phyloP scores from a whole-genome alignment of 202 grass and related monocot genomes.

The Alloteropsis angusta region DNA sequence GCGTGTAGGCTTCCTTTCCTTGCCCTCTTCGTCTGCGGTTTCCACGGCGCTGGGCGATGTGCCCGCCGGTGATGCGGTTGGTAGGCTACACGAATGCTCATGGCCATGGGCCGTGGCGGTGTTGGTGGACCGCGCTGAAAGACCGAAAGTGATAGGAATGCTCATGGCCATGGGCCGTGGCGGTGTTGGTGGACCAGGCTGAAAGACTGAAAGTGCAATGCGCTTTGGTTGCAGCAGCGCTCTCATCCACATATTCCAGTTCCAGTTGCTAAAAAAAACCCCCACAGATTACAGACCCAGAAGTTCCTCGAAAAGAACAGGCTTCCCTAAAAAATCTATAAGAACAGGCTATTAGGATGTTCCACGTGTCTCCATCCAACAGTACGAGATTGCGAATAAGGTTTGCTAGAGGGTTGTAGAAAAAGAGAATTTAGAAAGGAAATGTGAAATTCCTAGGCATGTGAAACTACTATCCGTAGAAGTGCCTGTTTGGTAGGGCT shows the following conservation, averaged over 20 bases:
- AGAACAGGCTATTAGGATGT: too few species aligned
- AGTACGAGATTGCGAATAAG: too few species aligned
- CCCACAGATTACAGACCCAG: too few species aligned
- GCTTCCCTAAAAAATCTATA: too few species aligned
- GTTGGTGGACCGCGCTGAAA: background rate
- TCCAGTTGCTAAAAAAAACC: too few species aligned
- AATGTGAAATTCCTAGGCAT: background rate
- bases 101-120: background rate
- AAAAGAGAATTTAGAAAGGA: background rate
- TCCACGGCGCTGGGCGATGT: background rate
- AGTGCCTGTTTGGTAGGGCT: too few species aligned
- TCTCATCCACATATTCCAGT: too few species aligned
- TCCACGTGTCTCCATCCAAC: too few species aligned
- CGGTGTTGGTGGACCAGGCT: background rate
- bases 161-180: background rate
- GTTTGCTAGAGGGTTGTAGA: too few species aligned
- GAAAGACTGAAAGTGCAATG: background rate
- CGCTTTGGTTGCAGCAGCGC: too few species aligned
- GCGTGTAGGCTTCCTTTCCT: background rate
- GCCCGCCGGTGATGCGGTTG: background rate
- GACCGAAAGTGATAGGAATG: too few species aligned
- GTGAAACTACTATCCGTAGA: background rate
- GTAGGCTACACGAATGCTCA: background rate
- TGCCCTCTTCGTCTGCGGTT: background rate
- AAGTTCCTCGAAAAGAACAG: too few species aligned